Evolutionary conservation across 2,329 filamentous ascomycete genomes (phyloP), one percentile per base, ranked within the genome.

Genomic region (Phialophora tarda): DNA sequence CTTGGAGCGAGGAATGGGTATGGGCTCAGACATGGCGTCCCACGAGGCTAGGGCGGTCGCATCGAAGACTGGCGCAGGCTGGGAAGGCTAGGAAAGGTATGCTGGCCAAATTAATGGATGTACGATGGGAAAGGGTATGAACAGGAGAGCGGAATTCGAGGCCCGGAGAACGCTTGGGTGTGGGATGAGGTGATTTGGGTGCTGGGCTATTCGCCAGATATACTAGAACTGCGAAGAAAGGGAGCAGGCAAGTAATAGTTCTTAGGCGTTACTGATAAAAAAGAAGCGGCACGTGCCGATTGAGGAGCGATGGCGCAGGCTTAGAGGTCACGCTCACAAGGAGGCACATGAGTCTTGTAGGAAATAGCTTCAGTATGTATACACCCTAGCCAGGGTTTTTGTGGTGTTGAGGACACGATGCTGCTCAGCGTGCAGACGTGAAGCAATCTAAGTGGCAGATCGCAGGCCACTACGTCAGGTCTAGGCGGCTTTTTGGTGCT

Each of bases 11-110:
- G 71, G 69, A 23, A 73, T 68, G 34, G 59, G 64, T 63, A 65
- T 64, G 51, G 71, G 63, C 14, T 74, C 71, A 34, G 75, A 67
- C 76, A 77, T 77, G 55, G 55, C 67, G 26, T 41, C 44, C 34
- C 17, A 50, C n/a, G 44, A 41, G 48, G 44, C 54, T 56, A 63
- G 23, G 41, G 62, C 17, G 17, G 28, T 32, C 6, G 26, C 60
- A 47, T 62, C 32, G 32, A 24, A 47, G 10, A 28, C n/a, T n/a
- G 53, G 28, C 23, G 32, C 10, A 38, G n/a, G 53, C 23, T 59
- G 24, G 57, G n/a, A 23, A 41, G 32, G 44, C 53, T 30, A 17
- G 8, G 26, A 34, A 34, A 34, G 17, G 26, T 17, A 34, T 28
- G 4, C 11, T 23, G 21, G 12, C 23, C 21, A 28, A 28, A 23